phyloP scores from a whole-genome alignment of 352 stramenopile genomes.

The Blastocystis sp. region DNA sequence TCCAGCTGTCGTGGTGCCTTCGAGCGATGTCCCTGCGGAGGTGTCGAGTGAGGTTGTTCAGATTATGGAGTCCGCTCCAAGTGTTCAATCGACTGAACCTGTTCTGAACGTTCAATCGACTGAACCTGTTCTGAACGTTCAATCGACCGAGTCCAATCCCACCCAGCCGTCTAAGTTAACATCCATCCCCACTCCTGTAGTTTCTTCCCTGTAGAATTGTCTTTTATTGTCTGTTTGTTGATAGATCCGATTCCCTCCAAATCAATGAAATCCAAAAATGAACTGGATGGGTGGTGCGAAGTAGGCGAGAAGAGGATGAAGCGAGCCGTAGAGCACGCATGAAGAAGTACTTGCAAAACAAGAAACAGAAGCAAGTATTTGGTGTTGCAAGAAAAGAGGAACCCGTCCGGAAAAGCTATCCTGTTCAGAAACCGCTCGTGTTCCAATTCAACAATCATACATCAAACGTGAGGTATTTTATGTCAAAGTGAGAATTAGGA shows the following conservation, averaged over 20 bases:
- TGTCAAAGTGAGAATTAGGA: no score
- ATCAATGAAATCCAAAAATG: not conserved
- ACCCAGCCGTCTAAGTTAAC: no score
- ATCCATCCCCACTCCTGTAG: not conserved
- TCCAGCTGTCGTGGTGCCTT: not conserved
- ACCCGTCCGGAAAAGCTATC: no score
- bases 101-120: not conserved
- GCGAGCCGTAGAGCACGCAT: slow-evolving; percentile 12
- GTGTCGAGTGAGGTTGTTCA: no score
- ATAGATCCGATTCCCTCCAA: slow-evolving; percentile 1
- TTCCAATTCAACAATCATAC: no score
- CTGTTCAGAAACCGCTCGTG: no score
- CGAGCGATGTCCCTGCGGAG: not conserved
- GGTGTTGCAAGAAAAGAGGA: not conserved
- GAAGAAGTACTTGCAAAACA: slow-evolving; percentile 30
- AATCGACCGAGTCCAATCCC: not conserved
- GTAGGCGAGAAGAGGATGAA: not conserved
- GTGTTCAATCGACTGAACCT: not conserved
- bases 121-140: not conserved
- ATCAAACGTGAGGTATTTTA: no score
- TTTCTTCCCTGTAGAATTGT: not conserved
- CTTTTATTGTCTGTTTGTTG: not conserved
- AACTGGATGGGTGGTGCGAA: slow-evolving; percentile 54
- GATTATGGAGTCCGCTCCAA: no score
- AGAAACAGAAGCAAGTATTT: not conserved